These are phyloP conservation scores for Vigna hirtella DNA, from an alignment of 306 rosid species.

Conservation along the genomic window DNA sequence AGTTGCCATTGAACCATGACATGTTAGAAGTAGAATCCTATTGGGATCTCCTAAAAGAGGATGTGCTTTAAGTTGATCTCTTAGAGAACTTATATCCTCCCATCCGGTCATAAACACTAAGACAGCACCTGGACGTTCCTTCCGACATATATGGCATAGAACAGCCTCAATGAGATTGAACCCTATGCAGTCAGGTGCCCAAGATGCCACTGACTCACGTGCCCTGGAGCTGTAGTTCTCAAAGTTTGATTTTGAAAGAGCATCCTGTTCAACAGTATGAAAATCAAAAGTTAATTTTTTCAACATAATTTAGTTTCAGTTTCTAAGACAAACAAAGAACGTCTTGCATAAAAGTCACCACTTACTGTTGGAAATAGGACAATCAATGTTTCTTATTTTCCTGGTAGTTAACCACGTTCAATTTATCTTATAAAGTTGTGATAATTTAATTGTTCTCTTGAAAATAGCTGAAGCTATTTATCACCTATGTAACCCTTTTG, in stretches of 20 bases:
- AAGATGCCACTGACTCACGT: slow-evolving; percentile 83
- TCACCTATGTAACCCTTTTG: no score
- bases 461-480: no score
- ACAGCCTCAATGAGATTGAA: slow-evolving; percentile 97
- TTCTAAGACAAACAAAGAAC: slow-evolving; percentile 28
- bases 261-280: slow-evolving; percentile 66
- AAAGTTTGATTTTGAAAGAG: slow-evolving; percentile 82
- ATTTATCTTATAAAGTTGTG: no score
- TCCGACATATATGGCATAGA: slow-evolving; percentile 94
- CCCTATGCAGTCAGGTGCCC: slow-evolving; percentile 93
- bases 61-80: slow-evolving; percentile 94
- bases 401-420: no score
- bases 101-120: slow-evolving; percentile 97
- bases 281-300: slow-evolving; percentile 34
- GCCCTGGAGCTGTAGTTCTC: slow-evolving; percentile 83
- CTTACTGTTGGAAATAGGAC: neutral
- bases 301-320: slow-evolving; percentile 22
- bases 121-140: slow-evolving; percentile 93
- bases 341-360: slow-evolving; percentile 25
- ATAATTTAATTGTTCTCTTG: no score
- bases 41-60: slow-evolving; percentile 98
- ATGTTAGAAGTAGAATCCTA: slow-evolving; percentile 85
- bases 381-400: no score
- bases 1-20: slow-evolving; percentile 99
- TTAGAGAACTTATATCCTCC: slow-evolving; percentile 96